phyloP scores from a whole-genome alignment of 1,139 yeast genomes.

The Lodderomyces pseudojiufengensis region DNA sequence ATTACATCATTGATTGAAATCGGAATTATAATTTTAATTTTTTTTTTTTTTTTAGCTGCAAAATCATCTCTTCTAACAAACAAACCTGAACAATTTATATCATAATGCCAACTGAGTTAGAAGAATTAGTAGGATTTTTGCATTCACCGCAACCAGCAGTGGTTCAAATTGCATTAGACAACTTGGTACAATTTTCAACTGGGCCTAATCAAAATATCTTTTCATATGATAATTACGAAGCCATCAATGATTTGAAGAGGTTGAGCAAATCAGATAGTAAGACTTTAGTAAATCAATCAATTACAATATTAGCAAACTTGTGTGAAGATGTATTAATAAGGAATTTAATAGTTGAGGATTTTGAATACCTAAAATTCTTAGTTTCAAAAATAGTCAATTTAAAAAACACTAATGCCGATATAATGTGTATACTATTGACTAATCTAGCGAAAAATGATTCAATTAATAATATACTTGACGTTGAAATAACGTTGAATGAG shows the following conservation, averaged over 20 bases:
- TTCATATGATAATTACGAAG: constrained; percentile 64
- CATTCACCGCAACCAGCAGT: constrained; percentile 83
- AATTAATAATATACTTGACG: constrained; percentile 53
- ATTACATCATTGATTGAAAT: too few species aligned
- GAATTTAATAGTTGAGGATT: constrained; percentile 62
- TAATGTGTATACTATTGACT: constrained; percentile 78
- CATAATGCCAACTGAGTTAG: constrained; percentile 56
- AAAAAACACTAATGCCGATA: constrained; percentile 67
- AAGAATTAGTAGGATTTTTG: constrained; percentile 73
- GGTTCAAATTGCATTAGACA: constrained; percentile 79
- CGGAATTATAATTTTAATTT: too few species aligned
- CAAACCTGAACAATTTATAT: not conserved
- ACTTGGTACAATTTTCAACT: constrained; percentile 77
- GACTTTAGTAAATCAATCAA: constrained; percentile 60
- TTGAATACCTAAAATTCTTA: constrained; percentile 52
- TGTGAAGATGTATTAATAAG: constrained; percentile 71
- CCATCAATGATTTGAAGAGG: constrained; percentile 70
- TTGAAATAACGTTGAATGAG: constrained; percentile 36
- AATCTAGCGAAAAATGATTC: constrained; percentile 78
- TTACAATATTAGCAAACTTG: constrained; percentile 77
- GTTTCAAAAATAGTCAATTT: constrained; percentile 52
- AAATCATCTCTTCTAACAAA: not conserved
- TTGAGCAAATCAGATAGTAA: constrained; percentile 46
- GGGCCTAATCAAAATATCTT: constrained; percentile 66
- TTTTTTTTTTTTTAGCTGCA: constrained; percentile 11